phyloP scores from a whole-genome alignment of 1,139 yeast species.

The Sugiyamaella paludigena region DNA sequence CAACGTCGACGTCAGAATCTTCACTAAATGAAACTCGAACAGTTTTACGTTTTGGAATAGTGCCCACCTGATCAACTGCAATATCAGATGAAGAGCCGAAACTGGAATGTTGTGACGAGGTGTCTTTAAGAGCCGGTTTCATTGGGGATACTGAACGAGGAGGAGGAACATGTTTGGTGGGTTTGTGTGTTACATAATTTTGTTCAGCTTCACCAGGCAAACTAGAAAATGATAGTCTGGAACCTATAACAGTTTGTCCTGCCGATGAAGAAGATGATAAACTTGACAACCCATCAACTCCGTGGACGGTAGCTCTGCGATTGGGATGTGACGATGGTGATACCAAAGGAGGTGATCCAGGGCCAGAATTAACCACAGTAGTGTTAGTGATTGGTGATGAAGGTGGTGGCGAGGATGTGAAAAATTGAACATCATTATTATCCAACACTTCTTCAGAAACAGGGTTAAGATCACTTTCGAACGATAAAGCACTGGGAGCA shows the following conservation, averaged over 20 bases:
- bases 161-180: slow-evolving; percentile 27
- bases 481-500: slow-evolving; percentile 32
- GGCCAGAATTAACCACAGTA: background rate
- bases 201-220: slow-evolving; percentile 5
- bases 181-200: background rate
- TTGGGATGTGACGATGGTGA: background rate
- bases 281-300: background rate
- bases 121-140: slow-evolving; percentile 34
- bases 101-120: slow-evolving; percentile 22
- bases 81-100: slow-evolving; percentile 19
- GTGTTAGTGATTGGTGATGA: background rate
- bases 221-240: slow-evolving; percentile 6
- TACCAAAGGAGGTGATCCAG: slow-evolving; percentile 7
- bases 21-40: slow-evolving; percentile 22
- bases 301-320: background rate
- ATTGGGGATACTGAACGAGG: slow-evolving; percentile 33
- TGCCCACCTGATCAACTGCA: background rate
- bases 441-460: slow-evolving; percentile 35
- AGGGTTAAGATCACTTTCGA: slow-evolving; percentile 37
- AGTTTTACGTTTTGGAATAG: slow-evolving; percentile 10
- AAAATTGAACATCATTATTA: slow-evolving; percentile 8
- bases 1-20: slow-evolving; percentile 13
- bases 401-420: slow-evolving; percentile 12
- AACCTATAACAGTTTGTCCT: too few relatives aligned
- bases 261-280: slow-evolving; percentile 5